Percentiles rank a stretch among this genome's conserved stretches.
These are phyloP conservation scores for Coprinopsis strossmayeri DNA, from an alignment of 768 basidiomycete species.

Conservation along the genomic window DNA sequence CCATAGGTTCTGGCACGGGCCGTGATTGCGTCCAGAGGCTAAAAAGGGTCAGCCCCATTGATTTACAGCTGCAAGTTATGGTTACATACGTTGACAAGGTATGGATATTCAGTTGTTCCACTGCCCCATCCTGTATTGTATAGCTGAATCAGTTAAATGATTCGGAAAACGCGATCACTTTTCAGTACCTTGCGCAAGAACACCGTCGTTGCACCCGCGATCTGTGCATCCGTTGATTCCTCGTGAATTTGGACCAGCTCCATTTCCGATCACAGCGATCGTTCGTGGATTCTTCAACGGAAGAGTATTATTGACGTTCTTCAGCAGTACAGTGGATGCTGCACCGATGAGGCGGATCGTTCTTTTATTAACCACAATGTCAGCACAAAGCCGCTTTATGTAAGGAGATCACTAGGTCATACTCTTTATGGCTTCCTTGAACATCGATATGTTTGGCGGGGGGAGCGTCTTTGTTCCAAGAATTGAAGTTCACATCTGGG, in stretches of 20 bases:
- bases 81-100: slow-evolving; percentile 40
- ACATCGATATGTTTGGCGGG: slow-evolving; percentile 48
- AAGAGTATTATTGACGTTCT: slow-evolving; percentile 42
- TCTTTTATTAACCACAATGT: slow-evolving; percentile 19
- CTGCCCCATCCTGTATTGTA: slow-evolving; percentile 38
- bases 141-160: background rate
- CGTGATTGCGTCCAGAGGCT: slow-evolving; percentile 42
- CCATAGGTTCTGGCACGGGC: slow-evolving; percentile 31
- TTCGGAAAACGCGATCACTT: background rate
- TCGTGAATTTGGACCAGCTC: slow-evolving; percentile 43
- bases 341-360: slow-evolving; percentile 55
- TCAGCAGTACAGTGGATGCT: slow-evolving; percentile 57
- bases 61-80: too few relatives aligned
- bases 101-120: slow-evolving; percentile 47
- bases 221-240: slow-evolving; percentile 57
- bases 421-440: slow-evolving; percentile 48
- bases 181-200: slow-evolving; percentile 49
- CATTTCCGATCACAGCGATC: slow-evolving; percentile 54
- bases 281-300: slow-evolving; percentile 39
- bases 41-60: too few relatives aligned
- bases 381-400: background rate
- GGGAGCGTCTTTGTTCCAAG: slow-evolving; percentile 32
- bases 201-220: slow-evolving; percentile 49
- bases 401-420: slow-evolving; percentile 1
- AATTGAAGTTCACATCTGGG: slow-evolving; percentile 57